phyloP scores from a whole-genome alignment of 1,284 basidiomycete species.

The Pseudomicrostroma phylloplanum region DNA sequence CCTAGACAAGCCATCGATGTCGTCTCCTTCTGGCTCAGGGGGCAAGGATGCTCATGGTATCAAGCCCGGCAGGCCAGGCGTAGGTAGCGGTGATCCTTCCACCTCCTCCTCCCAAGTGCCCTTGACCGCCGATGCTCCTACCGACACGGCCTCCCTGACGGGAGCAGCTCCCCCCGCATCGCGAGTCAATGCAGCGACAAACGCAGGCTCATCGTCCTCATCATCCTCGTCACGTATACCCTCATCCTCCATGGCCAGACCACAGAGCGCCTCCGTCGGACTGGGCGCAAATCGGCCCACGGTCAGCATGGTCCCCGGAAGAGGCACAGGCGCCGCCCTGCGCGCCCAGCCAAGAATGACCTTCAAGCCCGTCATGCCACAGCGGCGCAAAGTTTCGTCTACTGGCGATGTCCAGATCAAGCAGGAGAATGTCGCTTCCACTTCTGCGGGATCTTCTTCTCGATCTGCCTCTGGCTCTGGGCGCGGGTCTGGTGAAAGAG shows the following conservation, averaged over 20 bases:
- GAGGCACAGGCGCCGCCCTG: not conserved
- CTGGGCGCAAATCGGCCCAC: not conserved
- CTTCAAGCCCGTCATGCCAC: slow-evolving; percentile 42
- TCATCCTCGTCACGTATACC: not conserved
- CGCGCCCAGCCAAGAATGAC: slow-evolving; percentile 22
- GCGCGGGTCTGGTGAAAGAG: slow-evolving; percentile 16
- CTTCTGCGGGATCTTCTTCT: slow-evolving; percentile 26
- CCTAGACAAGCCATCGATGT: no score
- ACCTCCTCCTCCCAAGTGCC: not conserved
- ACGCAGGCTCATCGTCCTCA: not conserved
- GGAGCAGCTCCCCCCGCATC: not conserved
- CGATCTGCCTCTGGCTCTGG: slow-evolving; percentile 18
- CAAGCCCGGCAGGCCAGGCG: no score
- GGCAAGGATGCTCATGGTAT: no score
- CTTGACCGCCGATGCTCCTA: not conserved
- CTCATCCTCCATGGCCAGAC: not conserved
- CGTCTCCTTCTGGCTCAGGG: no score
- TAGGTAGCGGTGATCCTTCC: no score
- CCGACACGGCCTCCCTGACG: not conserved
- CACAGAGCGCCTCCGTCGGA: not conserved
- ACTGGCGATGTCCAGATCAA: slow-evolving; percentile 1
- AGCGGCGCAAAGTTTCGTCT: slow-evolving; percentile 27
- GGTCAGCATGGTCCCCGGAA: not conserved
- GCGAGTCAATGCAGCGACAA: not conserved
- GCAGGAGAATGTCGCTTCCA: not conserved